Evolutionary conservation across 345 rosid species (phyloP).

Genomic region (Theobroma cacao): DNA sequence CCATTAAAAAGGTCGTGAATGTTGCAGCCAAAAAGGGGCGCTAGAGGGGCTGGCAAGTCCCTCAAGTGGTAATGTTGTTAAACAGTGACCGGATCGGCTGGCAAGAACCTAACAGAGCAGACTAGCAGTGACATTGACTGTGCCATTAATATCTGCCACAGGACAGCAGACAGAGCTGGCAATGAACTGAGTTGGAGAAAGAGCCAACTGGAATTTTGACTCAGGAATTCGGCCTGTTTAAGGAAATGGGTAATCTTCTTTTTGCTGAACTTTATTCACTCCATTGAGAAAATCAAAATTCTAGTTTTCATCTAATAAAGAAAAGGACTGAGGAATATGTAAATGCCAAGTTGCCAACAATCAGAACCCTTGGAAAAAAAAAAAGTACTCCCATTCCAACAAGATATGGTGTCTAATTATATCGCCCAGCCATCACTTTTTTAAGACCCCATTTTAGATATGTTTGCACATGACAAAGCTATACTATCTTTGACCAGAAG

Average conservation of each 20-base stretch:
- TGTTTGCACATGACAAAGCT: too few species aligned
- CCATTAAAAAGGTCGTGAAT: neutral
- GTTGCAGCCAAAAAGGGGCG: neutral
- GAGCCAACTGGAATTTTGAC: conserved; percentile 22
- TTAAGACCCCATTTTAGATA: too few species aligned
- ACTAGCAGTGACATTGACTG: conserved; percentile 13
- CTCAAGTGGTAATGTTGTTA: neutral
- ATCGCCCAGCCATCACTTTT: too few species aligned
- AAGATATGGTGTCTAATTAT: too few species aligned
- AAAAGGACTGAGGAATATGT: too few species aligned
- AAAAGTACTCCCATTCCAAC: too few species aligned
- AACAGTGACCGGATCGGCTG: neutral
- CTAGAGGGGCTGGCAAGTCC: too few species aligned
- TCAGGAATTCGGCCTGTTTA: neutral
- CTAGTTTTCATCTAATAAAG: neutral
- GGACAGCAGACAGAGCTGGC: conserved; percentile 2
- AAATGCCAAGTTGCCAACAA: too few species aligned
- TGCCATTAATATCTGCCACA: neutral
- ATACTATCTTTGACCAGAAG: too few species aligned
- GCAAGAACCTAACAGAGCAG: neutral
- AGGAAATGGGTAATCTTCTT: neutral
- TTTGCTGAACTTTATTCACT: neutral
- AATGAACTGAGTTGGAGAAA: neutral
- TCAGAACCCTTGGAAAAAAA: too few species aligned
- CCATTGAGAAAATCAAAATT: neutral